Base-by-base conservation (phyloP, 2,329 filamentous ascomycete genomes). In the Botrytis hyacinthi region DNA sequence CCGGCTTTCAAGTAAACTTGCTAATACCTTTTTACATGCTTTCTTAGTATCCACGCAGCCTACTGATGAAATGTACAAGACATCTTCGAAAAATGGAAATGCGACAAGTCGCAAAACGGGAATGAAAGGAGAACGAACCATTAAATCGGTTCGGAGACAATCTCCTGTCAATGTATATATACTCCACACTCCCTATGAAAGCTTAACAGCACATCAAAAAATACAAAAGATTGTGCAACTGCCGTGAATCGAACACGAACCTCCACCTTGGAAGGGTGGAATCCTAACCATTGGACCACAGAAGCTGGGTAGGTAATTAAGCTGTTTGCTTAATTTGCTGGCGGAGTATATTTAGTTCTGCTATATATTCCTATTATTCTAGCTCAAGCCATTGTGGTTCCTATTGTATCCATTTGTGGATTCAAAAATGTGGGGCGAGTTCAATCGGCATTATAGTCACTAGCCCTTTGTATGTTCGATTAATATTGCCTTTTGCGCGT, bases 321-420 rank as follows among this genome's bases (percentile, higher is more conserved):
- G 51, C 14, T 18, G n/a, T 29, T 57, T 57, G 51, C 51, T 57
- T 32, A 4, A 1, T 57, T 57, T 57, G n/a, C n/a, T 57, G 7
- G 0, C 6, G 4, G 0, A 3, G 0, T 0, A 0, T 0, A 0
- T 1, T 9, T 8, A 8, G 12, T 54, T 0, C 18, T 8, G 0
- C 0, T 18, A 18, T 4, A 57, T 57, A 57, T 9, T 4, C 1
- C 51, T 18, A 18, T 8, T 3, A 2, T 16, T 1, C 35, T 12
- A 54, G 1, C 26, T 14, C 12, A 18, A 29, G 7, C 6, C n/a
- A 29, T 18, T 29, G 51, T 57, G 51, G n/a, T 29, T 18, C 51
- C 16, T 9, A 9, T 57, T 57, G n/a, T 18, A 29, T 57, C n/a
- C 14, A 57, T 29, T 18, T 57, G n/a, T 57, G 51, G 51, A 7